Evolutionary conservation across 164 flowering plant genomes (phyloP).

Genomic region (Kalanchoe fedtschenkoi): DNA sequence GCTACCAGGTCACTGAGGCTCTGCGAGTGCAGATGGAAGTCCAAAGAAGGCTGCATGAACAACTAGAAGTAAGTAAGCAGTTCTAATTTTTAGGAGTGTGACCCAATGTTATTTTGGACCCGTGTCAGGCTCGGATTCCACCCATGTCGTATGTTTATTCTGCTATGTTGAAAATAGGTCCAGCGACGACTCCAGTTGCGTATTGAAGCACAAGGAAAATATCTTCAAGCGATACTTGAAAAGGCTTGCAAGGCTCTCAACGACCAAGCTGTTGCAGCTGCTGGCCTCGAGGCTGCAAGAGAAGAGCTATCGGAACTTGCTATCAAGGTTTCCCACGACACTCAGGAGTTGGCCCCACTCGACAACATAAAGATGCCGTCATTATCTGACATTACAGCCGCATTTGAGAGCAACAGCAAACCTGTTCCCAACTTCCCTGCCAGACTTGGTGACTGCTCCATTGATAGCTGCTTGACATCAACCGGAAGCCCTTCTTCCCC

Average conservation of each 20-base stretch:
- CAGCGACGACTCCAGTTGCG: constrained; percentile 81
- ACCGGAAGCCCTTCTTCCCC: constrained; percentile 52
- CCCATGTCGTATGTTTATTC: background rate
- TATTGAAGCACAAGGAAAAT: constrained; percentile 84
- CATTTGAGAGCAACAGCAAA: constrained; percentile 27
- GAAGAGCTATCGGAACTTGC: constrained; percentile 76
- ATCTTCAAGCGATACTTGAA: constrained; percentile 80
- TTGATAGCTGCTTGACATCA: constrained; percentile 68
- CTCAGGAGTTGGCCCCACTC: constrained; percentile 21
- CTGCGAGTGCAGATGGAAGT: constrained; percentile 92
- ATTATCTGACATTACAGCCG: constrained; percentile 30
- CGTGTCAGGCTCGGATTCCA: background rate
- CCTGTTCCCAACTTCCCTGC: constrained; percentile 23
- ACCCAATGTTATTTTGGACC: background rate
- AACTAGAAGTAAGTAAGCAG: constrained; percentile 65
- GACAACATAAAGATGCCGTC: constrained; percentile 37
- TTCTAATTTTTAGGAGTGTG: background rate
- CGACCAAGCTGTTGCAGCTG: constrained; percentile 43
- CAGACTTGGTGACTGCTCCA: constrained; percentile 49
- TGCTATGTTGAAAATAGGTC: constrained; percentile 33
- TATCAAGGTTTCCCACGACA: constrained; percentile 49
- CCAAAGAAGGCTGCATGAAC: constrained; percentile 85
- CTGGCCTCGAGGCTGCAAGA: constrained; percentile 68
- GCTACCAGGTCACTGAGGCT: constrained; percentile 93
- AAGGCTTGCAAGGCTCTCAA: constrained; percentile 76